phyloP scores from a whole-genome alignment of 169 alveolate genomes.

The Plasmodium malariae region DNA sequence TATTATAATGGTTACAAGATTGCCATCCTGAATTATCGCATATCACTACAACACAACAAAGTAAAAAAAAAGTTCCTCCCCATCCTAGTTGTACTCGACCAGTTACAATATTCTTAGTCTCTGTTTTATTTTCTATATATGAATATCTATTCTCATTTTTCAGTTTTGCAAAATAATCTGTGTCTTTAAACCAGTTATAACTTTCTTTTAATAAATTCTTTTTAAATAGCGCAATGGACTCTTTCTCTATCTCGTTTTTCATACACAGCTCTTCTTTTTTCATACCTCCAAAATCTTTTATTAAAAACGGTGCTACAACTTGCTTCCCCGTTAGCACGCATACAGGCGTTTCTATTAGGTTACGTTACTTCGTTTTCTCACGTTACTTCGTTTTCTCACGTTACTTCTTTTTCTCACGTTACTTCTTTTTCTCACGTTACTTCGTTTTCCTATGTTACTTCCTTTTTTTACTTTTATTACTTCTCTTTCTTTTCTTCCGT shows the following conservation, averaged over 20 bases:
- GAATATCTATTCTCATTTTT: slow-evolving; percentile 55
- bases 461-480: too few species aligned
- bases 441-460: background rate
- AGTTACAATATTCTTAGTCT: slow-evolving; percentile 56
- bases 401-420: background rate
- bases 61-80: slow-evolving; percentile 74
- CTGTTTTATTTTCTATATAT: slow-evolving; percentile 44
- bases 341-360: too few species aligned
- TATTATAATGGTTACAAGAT: slow-evolving; percentile 64
- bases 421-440: background rate
- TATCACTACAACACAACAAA: slow-evolving; percentile 73
- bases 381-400: background rate
- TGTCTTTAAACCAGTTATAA: slow-evolving; percentile 68
- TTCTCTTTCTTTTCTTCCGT: too few species aligned
- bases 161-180: slow-evolving; percentile 65
- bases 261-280: slow-evolving; percentile 6
- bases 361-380: too few species aligned
- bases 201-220: slow-evolving; percentile 67
- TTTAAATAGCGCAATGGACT: slow-evolving; percentile 65
- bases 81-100: slow-evolving; percentile 72
- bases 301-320: too few species aligned
- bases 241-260: slow-evolving; percentile 43
- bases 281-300: too few species aligned
- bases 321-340: too few species aligned
- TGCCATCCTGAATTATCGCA: slow-evolving; percentile 77